Evolutionary conservation across 805 yeast genomes (phyloP), one percentile per base, ranked within the genome.

Genomic region (Wickerhamiella occidentalis): DNA sequence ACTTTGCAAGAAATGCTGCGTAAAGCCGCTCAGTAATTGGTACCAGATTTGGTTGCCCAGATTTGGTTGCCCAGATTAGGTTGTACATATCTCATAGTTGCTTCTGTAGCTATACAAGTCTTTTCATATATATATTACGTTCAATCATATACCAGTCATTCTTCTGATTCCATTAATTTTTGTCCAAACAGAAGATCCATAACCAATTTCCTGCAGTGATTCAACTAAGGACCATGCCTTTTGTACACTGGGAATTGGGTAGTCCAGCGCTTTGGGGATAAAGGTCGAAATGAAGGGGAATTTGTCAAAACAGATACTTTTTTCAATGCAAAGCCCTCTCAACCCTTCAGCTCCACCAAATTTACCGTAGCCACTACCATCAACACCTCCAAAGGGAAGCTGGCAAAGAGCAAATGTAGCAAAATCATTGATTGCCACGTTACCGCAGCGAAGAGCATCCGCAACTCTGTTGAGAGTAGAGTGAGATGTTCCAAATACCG

Each of bases 321-420:
- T 92, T 49, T 86, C 84, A 50, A 79, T 73, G 64, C 97, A 90
- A 41, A 92, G 70, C 0, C 96, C 96, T 37, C 85, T 77, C 40
- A 92, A 71, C 1, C 99, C 99, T 70, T 92, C 99, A 62, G 82
- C 95, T 43, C 99, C 99, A 19, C 96, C 95, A 69, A 92, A 92
- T 63, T 90, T 90, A 51, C 98, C 98, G 61, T 87, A 92, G 0
- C 99, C 99, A 5, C 95, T 83, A 42, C 87, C 92, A 56, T 80
- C 80, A 23, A 77, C 77, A 26, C 99, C 99, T 49, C 99, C 99
- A 67, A 92, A 92, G 28, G 99, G 99, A 57, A 92, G 72, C 67
- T 92, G 98, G 56, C 96, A 88, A 30, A 92, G 85, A 61, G 88
- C 86, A 61, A 79, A 92, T 0, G 97, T 90, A 6, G 97, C 99